phyloP scores from a whole-genome alignment of 2,329 filamentous ascomycete species.

The Ascochyta viciae-villosae region DNA sequence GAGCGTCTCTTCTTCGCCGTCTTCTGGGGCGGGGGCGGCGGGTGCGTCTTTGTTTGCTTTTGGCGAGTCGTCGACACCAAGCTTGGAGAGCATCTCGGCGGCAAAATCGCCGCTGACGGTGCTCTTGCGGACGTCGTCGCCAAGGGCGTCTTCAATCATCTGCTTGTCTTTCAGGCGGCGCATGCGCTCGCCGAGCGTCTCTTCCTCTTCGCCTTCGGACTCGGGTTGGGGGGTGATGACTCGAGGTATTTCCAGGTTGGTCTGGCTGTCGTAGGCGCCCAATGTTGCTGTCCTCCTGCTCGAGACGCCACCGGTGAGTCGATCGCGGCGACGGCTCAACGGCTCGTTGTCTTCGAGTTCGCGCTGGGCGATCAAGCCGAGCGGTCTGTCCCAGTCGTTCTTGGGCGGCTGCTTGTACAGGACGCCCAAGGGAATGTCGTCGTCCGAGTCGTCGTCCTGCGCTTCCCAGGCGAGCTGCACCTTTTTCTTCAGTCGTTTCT shows the following conservation, averaged over 20 bases:
- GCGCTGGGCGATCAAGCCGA: conserved; percentile 79
- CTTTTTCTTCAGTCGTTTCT: conserved; percentile 74
- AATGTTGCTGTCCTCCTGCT: conserved; percentile 28
- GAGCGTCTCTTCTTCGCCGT: conserved; percentile 74
- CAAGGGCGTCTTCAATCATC: conserved; percentile 54
- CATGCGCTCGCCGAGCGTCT: conserved; percentile 72
- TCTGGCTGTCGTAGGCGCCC: conserved; percentile 32
- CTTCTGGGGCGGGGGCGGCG: conserved; percentile 21
- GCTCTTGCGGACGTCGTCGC: conserved; percentile 48
- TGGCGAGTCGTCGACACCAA: conserved; percentile 36
- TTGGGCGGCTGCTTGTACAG: conserved; percentile 64
- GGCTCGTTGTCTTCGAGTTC: conserved; percentile 94
- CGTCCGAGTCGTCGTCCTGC: conserved; percentile 61
- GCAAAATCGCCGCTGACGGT: conserved; percentile 73
- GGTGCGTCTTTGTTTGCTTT: conserved; percentile 33
- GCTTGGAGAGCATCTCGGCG: conserved; percentile 67
- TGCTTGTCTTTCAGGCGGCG: conserved; percentile 69
- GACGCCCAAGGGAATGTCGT: conserved; percentile 87
- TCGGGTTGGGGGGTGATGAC: conserved; percentile 38
- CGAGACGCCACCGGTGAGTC: conserved; percentile 68
- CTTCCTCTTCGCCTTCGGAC: conserved; percentile 46
- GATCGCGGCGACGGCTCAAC: conserved; percentile 75
- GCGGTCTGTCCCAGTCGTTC: conserved; percentile 64
- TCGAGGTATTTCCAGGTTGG: conserved; percentile 36
- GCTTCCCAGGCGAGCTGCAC: conserved; percentile 93